A percentile compares a stretch with the other conserved stretches of the same genome.
phyloP scores from a whole-genome alignment of 306 rosid species.

The Rosa persica region DNA sequence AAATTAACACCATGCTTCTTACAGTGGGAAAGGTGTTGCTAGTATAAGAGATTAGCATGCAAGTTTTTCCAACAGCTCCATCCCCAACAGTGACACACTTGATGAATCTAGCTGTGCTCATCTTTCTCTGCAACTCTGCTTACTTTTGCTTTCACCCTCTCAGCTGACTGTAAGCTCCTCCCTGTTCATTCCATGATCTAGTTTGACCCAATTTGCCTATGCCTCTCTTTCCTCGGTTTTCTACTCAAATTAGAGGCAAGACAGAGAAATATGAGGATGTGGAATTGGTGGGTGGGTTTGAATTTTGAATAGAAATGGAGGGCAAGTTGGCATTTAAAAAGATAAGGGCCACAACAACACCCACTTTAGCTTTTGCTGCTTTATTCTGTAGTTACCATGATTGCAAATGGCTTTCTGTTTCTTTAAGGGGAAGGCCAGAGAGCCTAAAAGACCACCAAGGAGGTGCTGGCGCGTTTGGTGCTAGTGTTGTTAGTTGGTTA shows the following conservation, averaged over 20 bases:
- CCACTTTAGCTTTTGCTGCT: conserved; percentile 59
- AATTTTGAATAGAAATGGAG: conserved; percentile 50
- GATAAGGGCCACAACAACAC: conserved; percentile 43
- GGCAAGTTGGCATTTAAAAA: conserved; percentile 55
- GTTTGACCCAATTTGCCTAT: background rate
- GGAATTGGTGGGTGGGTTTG: conserved; percentile 29
- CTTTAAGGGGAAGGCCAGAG: conserved; percentile 89
- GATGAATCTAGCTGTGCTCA: conserved; percentile 92
- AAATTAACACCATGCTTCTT: conserved; percentile 7
- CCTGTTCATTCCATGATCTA: conserved; percentile 17
- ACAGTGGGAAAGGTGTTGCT: conserved; percentile 93
- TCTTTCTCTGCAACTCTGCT: conserved; percentile 25
- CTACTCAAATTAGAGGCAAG: background rate
- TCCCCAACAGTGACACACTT: conserved; percentile 95
- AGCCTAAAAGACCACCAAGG: conserved; percentile 26
- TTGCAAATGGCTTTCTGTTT: conserved; percentile 62
- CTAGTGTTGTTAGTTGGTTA: conserved; percentile 80
- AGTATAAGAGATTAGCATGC: conserved; percentile 89
- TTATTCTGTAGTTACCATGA: conserved; percentile 26
- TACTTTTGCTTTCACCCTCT: conserved; percentile 17
- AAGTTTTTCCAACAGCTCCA: conserved; percentile 93
- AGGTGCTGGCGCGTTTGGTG: conserved; percentile 67
- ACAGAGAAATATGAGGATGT: conserved; percentile 9
- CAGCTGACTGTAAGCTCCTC: conserved; percentile 17
- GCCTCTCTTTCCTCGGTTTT: background rate